Evolutionary conservation across 2,329 filamentous ascomycete genomes (phyloP).

Genomic region (Fusarium cicatricum): DNA sequence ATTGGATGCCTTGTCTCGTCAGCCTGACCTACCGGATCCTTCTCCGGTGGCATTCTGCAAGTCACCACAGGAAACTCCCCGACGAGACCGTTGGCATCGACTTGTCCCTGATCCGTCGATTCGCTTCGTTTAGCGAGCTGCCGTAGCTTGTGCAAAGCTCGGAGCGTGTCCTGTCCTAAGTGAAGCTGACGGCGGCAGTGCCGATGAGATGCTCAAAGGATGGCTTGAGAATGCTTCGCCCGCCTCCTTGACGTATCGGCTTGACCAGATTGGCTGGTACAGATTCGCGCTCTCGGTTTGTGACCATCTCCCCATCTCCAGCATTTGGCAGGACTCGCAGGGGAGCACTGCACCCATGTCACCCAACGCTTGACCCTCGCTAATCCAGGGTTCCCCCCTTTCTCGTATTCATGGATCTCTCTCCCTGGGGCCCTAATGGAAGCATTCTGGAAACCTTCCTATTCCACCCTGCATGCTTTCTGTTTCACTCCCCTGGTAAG

Average conservation of each 20-base stretch:
- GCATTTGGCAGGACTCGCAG: slow-evolving; percentile 2
- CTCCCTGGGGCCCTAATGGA: too few species aligned
- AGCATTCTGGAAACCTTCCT: slow-evolving; percentile 41
- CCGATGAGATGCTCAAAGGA: slow-evolving; percentile 1
- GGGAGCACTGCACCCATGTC: slow-evolving; percentile 16
- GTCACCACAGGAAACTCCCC: slow-evolving; percentile 13
- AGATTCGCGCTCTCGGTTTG: neutral
- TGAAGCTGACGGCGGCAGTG: slow-evolving; percentile 28
- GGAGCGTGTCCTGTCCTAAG: slow-evolving; percentile 1
- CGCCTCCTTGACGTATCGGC: slow-evolving; percentile 5
- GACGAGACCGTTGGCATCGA: slow-evolving; percentile 2
- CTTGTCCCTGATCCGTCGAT: slow-evolving; percentile 8
- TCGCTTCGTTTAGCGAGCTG: slow-evolving; percentile 1
- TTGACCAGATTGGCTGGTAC: neutral
- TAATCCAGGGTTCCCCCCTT: slow-evolving; percentile 9
- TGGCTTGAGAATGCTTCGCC: neutral
- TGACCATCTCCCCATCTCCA: neutral
- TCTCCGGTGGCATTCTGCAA: slow-evolving; percentile 21
- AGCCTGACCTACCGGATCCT: slow-evolving; percentile 18
- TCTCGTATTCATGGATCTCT: slow-evolving; percentile 17
- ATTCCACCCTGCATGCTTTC: slow-evolving; percentile 25
- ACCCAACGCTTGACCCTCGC: slow-evolving; percentile 7
- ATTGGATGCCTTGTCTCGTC: slow-evolving; percentile 21
- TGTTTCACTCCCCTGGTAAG: slow-evolving; percentile 15
- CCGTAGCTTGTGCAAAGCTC: neutral